Percentiles rank a stretch among this genome's conserved stretches.
Evolutionary conservation across 176 grass and related monocot genomes (phyloP).

Genomic region (Olyra latifolia): DNA sequence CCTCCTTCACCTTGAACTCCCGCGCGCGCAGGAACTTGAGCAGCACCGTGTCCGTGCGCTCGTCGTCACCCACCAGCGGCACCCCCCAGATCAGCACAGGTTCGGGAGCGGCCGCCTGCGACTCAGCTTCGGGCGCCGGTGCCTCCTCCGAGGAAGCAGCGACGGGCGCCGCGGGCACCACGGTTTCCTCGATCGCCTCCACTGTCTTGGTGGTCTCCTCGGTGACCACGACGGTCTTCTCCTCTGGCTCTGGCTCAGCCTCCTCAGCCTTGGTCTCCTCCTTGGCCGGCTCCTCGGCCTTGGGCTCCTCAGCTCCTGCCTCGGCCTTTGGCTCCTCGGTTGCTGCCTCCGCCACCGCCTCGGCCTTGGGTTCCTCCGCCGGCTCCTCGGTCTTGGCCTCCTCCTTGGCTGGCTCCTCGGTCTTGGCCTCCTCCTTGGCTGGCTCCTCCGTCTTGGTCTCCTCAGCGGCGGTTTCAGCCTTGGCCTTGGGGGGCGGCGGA

Average conservation of each 20-base stretch:
- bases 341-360: conserved; percentile 26
- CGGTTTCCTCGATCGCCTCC: conserved; percentile 62
- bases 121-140: conserved; percentile 23
- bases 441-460: conserved; percentile 45
- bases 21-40: conserved; percentile 94
- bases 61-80: conserved; percentile 79
- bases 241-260: conserved; percentile 36
- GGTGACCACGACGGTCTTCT: conserved; percentile 52
- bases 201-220: conserved; percentile 68
- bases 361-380: conserved; percentile 43
- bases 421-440: conserved; percentile 36
- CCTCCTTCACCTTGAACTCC: conserved; percentile 94
- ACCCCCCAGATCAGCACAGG: conserved; percentile 86
- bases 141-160: conserved; percentile 31
- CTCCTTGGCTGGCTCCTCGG: conserved; percentile 26
- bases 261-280: conserved; percentile 25
- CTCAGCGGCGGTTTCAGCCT: conserved; percentile 35
- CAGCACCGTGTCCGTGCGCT: conserved; percentile 77
- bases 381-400: conserved; percentile 1
- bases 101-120: conserved; percentile 18
- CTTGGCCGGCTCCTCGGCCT: conserved; percentile 16
- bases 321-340: conserved; percentile 38
- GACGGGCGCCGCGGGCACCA: conserved; percentile 43
- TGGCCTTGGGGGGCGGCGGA: conserved; percentile 43
- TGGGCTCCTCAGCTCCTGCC: conserved; percentile 27